Evolutionary conservation across 1,139 yeast species (phyloP), one percentile per base, ranked within the genome.

Genomic region (Geotrichum aggregatum): DNA sequence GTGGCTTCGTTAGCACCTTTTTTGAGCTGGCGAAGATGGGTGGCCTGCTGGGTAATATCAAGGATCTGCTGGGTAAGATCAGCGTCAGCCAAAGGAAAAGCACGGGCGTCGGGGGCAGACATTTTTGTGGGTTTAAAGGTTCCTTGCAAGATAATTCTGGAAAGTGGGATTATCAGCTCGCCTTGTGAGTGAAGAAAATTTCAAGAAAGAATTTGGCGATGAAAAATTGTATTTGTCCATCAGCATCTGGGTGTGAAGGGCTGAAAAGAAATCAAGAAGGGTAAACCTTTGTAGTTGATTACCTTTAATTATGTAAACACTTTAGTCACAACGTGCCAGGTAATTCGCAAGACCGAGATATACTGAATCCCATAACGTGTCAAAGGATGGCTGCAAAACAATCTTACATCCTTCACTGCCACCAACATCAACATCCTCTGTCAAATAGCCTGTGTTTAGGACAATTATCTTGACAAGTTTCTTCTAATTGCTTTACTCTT

Each of bases 1-100:
- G 98, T 94, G 66, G 98, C 96, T 78, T 92, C 99, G 74, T 94
- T 92, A 63, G 98, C 98, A 75, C 99, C 99, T 76, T 92, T 92
- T 82, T 94, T 92, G 74, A 92, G 83, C 77, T 94, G 99, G 79
- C 98, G 89, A 74, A 92, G 83, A 77, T 87, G 91, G 68, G 95
- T 91, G 59, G 98, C 88, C 78, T 92, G 98, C 78, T 92, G 98
- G 66, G 87, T 94, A 70, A 94, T 91, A 69, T 92, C 98, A 71
- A 94, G 82, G 73, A 94, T 92, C 77, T 92, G 97, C 77, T 92
- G 98, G 63, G 96, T 79, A 67, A 94, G 81, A 63, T 84, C 91
- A 61, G 96, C 84, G 72, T 92, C 98, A 66, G 99, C 98, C 71
- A 94, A 82, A 71, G 99, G 99, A 78, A 94, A 94, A 61, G 99